A percentile compares a stretch with the other conserved stretches of the same genome.
Evolutionary conservation across 2,329 filamentous ascomycete genomes (phyloP).

Genomic region (Aureobasidium sp.): DNA sequence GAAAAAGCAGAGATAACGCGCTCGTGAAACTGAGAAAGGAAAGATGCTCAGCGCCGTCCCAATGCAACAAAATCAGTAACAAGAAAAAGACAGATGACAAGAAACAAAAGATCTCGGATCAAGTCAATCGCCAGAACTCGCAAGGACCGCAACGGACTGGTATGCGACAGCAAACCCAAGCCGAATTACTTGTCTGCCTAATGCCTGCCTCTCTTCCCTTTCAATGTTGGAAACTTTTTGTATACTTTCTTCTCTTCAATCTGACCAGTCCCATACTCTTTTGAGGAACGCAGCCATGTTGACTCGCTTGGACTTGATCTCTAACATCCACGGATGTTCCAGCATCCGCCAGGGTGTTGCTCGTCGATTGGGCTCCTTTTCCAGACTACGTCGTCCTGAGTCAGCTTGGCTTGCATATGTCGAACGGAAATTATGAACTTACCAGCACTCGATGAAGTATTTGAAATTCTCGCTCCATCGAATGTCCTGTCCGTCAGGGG

Average conservation of each 20-base stretch:
- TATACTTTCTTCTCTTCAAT: constrained; percentile 32
- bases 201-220: not conserved
- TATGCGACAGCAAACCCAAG: not conserved
- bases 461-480: constrained; percentile 98
- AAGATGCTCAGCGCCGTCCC: not conserved
- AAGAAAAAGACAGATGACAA: not conserved
- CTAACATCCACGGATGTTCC: constrained; percentile 97
- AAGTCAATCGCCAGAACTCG: not conserved
- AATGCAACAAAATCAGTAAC: not conserved
- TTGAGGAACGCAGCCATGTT: constrained; percentile 94
- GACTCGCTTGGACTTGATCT: constrained; percentile 92
- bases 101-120: not conserved
- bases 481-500: constrained; percentile 59
- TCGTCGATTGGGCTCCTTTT: constrained; percentile 80
- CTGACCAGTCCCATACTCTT: constrained; percentile 96
- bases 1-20: not conserved
- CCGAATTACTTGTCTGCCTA: not conserved
- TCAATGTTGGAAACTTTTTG: not conserved
- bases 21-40: not conserved
- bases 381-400: constrained; percentile 53
- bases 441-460: constrained; percentile 99
- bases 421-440: constrained; percentile 36
- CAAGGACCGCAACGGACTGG: not conserved
- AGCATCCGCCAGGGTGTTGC: constrained; percentile 98
- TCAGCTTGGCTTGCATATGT: constrained; percentile 18